Evolutionary conservation across 1,284 basidiomycete species (phyloP).

Genomic region (Jaminaea rosea): DNA sequence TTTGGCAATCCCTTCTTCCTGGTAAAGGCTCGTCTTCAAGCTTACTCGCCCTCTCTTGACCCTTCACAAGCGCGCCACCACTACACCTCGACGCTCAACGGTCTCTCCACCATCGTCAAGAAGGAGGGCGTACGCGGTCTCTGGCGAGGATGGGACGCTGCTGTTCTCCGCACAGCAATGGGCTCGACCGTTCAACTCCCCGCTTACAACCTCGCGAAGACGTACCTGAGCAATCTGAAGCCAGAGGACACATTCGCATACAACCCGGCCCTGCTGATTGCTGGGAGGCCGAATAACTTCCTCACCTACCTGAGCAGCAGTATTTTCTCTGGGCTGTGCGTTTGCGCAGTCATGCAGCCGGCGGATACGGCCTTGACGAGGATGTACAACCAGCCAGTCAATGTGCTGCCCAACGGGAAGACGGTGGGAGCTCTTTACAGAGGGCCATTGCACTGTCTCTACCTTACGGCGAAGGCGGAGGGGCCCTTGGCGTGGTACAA

Average conservation of each 20-base stretch:
- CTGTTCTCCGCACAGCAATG: conserved; percentile 85
- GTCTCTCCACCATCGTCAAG: conserved; percentile 67
- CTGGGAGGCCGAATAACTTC: conserved; percentile 57
- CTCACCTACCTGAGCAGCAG: conserved; percentile 83
- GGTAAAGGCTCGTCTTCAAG: conserved; percentile 94
- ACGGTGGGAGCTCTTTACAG: conserved; percentile 8
- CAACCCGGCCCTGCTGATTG: conserved; percentile 30
- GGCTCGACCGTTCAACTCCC: conserved; percentile 92
- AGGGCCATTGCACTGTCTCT: conserved; percentile 79
- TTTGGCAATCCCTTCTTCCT: conserved; percentile 91
- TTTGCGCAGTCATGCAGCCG: conserved; percentile 53
- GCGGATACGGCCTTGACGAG: conserved; percentile 67
- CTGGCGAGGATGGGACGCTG: conserved; percentile 82
- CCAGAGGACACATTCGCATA: conserved; percentile 47
- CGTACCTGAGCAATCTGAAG: conserved; percentile 29
- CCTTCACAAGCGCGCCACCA: conserved; percentile 88
- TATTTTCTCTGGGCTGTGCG: conserved; percentile 79
- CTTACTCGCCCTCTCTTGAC: conserved; percentile 62
- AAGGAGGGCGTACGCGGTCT: conserved; percentile 72
- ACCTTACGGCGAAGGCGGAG: conserved; percentile 86
- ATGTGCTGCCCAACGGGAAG: conserved; percentile 49
- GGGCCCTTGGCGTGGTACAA: conserved; percentile 62
- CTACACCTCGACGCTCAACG: conserved; percentile 75
- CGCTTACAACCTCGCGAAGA: conserved; percentile 65
- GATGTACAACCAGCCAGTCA: conserved; percentile 74